Conservation (phyloP, 2,329 filamentous ascomycete species). For the Aspergillus niger region DNA sequence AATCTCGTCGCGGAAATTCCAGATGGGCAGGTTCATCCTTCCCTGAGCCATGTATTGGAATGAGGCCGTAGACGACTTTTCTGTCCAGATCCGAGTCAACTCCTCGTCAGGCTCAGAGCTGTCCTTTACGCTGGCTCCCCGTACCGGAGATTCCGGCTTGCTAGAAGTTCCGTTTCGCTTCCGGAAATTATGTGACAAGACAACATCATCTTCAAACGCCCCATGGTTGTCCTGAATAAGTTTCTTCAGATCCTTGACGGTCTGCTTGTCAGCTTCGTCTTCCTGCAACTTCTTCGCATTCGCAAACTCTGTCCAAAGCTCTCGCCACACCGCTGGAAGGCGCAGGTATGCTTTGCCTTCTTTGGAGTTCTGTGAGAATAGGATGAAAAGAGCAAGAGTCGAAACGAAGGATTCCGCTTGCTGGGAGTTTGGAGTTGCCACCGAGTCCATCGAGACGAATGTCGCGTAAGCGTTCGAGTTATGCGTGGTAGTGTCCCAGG, state of each 20-base stretch:
- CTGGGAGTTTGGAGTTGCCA: slow-evolving; percentile 72
- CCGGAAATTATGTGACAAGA: slow-evolving; percentile 75
- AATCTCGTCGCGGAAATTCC: slow-evolving; percentile 77
- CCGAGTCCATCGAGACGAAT: slow-evolving; percentile 70
- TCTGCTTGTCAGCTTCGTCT: slow-evolving; percentile 69
- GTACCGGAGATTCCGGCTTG: slow-evolving; percentile 30
- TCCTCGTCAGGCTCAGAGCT: slow-evolving; percentile 38
- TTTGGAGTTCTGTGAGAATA: slow-evolving; percentile 75
- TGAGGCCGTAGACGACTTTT: slow-evolving; percentile 52
- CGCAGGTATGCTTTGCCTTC: slow-evolving; percentile 84
- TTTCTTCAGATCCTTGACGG: slow-evolving; percentile 64
- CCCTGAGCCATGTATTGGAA: slow-evolving; percentile 79
- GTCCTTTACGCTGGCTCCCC: slow-evolving; percentile 24
- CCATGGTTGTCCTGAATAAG: slow-evolving; percentile 41
- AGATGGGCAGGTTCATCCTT: slow-evolving; percentile 85
- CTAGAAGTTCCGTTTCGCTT: slow-evolving; percentile 45
- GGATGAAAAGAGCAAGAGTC: slow-evolving; percentile 76
- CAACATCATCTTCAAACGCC: slow-evolving; percentile 68
- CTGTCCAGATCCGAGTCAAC: slow-evolving; percentile 54
- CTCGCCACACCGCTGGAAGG: slow-evolving; percentile 77
- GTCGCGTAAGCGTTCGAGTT: slow-evolving; percentile 51
- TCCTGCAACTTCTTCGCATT: slow-evolving; percentile 68
- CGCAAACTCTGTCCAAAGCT: slow-evolving; percentile 79
- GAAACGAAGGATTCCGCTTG: slow-evolving; percentile 89
- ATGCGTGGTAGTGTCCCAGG: slow-evolving; percentile 46